Base-by-base conservation (phyloP, 331 rosid species). In the Stylosanthes scabra region DNA sequence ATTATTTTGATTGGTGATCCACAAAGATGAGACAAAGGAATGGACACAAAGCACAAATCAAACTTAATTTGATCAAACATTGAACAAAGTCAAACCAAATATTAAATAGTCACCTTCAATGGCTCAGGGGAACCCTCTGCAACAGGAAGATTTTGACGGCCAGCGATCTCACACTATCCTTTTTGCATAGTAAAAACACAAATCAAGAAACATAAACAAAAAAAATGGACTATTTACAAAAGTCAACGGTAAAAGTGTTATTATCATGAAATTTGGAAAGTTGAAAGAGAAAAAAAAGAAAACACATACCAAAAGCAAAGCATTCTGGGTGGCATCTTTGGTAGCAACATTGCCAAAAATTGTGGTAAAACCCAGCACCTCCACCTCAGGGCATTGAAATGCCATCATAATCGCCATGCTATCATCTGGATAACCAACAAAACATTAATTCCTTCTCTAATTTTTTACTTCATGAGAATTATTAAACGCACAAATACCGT, bases 81-180 rank as follows among this genome's bases (percentile, higher is more conserved):
- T 3, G 64, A 8, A 34, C 63, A 70, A 72, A 10, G 28, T 41
- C 76, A 74, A 63, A 14, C 7, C 62, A 77, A 31, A 57, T 3
- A 64, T 62, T 15, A 44, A 49, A 41, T 31, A 64, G 60, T 80
- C 85, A 94, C 99, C 96, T 89, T 94, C 70, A 94, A 75, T 59
- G 99, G 96, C 79, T 55, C 97, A 15, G 70, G 44, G 74, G 83
- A 91, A 49, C 99, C 99, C 83, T 90, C 84, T 2, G 97, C 97
- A 82, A 95, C 97, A 25, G 99, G 85, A 79, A 95, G 61, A 84
- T 74, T 68, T 71, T 80, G 71, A 85, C 84, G 64, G 76, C 97
- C 96, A 72, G 97, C 97, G 16, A 95, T 87, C 92, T 90, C 99
- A 95, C 99, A 95, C 99, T 95, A 84, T 94, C 85, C 97, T 91